These are phyloP conservation scores for Chrysoporthe deuterocubensis DNA, from an alignment of 2,329 filamentous ascomycete species.

Conservation along the genomic window DNA sequence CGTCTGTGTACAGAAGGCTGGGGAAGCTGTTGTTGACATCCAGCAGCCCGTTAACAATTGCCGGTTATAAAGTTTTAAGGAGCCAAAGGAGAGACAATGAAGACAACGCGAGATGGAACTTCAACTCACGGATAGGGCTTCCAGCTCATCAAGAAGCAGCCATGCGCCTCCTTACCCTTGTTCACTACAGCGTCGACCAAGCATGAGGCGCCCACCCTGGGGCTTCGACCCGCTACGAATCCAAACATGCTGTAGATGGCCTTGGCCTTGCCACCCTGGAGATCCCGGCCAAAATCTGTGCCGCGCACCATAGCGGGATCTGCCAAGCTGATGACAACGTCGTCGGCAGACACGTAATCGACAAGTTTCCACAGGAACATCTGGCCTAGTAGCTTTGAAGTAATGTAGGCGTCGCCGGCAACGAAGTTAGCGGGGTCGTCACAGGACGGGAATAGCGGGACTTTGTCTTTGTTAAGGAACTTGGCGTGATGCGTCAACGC, in stretches of 20 bases:
- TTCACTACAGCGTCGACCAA: constrained; percentile 40
- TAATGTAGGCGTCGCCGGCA: constrained; percentile 30
- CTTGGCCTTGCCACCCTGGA: constrained; percentile 3
- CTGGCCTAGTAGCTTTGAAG: constrained; percentile 36
- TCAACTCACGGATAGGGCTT: constrained; percentile 38
- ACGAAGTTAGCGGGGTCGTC: constrained; percentile 35
- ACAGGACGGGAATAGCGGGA: constrained; percentile 35
- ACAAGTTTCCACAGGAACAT: constrained; percentile 37
- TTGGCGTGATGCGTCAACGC: constrained; percentile 33
- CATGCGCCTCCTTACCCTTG: constrained; percentile 42
- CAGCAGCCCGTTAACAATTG: constrained; percentile 9
- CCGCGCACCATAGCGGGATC: constrained; percentile 40
- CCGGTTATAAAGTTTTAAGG: too few species aligned
- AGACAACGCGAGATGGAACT: too few species aligned
- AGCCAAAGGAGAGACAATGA: too few species aligned
- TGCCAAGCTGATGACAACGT: constrained; percentile 40
- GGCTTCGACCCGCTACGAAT: not conserved
- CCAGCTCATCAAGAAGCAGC: constrained; percentile 26
- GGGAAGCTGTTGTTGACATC: constrained; percentile 38
- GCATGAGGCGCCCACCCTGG: constrained; percentile 37
- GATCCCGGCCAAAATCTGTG: constrained; percentile 35
- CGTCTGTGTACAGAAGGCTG: not conserved
- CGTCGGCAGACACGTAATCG: constrained; percentile 34
- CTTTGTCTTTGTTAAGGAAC: constrained; percentile 33
- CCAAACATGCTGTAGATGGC: not conserved